Evolutionary conservation across 208 protist species (phyloP), one percentile per base, ranked within the genome.

Genomic region (Endotrypanum monterogeii): DNA sequence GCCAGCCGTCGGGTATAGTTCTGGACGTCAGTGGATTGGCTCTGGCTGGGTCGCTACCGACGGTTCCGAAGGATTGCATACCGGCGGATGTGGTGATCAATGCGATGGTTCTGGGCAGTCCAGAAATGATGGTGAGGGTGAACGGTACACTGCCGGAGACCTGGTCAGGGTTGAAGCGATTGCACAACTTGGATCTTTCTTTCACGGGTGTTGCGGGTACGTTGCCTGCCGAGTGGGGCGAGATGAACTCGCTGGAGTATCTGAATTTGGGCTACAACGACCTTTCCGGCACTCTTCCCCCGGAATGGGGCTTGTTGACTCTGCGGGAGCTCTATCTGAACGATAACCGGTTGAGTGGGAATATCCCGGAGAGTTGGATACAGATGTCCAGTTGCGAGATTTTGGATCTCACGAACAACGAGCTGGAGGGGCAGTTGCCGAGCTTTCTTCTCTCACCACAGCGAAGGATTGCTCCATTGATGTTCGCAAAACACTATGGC

Each of bases 251-350:
- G 50, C 61, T 35, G 1, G 8, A 39, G 0, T 39, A n/a, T 57
- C 23, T 75, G 1, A 60, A 67, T 12, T 25, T 75, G 51, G 51
- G 65, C 30, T 46, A 54, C n/a, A 75, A 76, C 48, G 0, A 16
- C 25, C 50, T 76, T 39, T 63, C 12, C 0, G 72, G 72, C 39
- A 56, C 72, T 44, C 62, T 76, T 0, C 72, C 72, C 5, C 9
- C 51, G 2, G 11, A 9, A 3, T 76, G 72, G 72, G 52, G 62
- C 0, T 20, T 9, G 2, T 41, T 76, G 7, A 35, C 20, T 0
- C 25, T 76, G 6, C 37, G 50, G 0, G 67, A 54, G 16, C 7
- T 76, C 1, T 66, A 62, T 52, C 50, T 76, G 0, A 50, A 76
- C 25, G 55, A 70, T 56, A 76, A 76, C 62, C 4, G 0, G 8